phyloP scores from a whole-genome alignment of 2,329 filamentous ascomycete species.

The Blastomyces parvus region DNA sequence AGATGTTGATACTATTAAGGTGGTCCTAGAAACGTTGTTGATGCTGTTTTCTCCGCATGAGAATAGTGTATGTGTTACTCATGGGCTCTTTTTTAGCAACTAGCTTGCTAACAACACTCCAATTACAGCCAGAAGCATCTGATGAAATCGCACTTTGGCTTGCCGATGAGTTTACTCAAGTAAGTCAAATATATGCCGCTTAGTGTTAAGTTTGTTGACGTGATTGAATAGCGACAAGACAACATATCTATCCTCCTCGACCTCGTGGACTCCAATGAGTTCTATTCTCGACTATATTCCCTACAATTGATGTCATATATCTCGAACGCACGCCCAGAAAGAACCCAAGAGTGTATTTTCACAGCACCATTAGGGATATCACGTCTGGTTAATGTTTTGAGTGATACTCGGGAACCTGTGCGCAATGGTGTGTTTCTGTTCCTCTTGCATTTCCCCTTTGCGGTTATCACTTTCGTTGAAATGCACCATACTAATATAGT shows the following conservation, averaged over 20 bases:
- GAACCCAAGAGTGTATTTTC: constrained; percentile 90
- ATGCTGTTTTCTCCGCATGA: constrained; percentile 74
- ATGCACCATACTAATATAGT: not conserved
- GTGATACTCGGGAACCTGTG: constrained; percentile 77
- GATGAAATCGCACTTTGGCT: constrained; percentile 95
- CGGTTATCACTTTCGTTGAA: not conserved
- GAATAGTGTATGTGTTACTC: constrained; percentile 42
- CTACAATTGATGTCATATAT: constrained; percentile 84
- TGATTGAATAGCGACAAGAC: constrained; percentile 64
- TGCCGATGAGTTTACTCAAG: constrained; percentile 94
- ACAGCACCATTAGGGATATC: constrained; percentile 81
- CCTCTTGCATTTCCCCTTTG: not conserved
- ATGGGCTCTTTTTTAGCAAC: constrained; percentile 6
- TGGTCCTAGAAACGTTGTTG: constrained; percentile 86
- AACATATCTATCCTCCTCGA: constrained; percentile 87
- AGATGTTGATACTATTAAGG: constrained; percentile 92
- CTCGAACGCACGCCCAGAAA: constrained; percentile 71
- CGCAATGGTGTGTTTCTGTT: constrained; percentile 52
- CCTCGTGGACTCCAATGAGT: constrained; percentile 76
- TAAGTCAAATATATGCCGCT: constrained; percentile 29
- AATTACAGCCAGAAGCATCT: constrained; percentile 70
- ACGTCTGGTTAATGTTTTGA: constrained; percentile 70
- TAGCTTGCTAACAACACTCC: constrained; percentile 19
- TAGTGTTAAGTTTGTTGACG: constrained; percentile 37
- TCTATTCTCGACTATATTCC: constrained; percentile 84